Base-by-base conservation (phyloP, 1,284 basidiomycete genomes). In the Ganoderma boninense region DNA sequence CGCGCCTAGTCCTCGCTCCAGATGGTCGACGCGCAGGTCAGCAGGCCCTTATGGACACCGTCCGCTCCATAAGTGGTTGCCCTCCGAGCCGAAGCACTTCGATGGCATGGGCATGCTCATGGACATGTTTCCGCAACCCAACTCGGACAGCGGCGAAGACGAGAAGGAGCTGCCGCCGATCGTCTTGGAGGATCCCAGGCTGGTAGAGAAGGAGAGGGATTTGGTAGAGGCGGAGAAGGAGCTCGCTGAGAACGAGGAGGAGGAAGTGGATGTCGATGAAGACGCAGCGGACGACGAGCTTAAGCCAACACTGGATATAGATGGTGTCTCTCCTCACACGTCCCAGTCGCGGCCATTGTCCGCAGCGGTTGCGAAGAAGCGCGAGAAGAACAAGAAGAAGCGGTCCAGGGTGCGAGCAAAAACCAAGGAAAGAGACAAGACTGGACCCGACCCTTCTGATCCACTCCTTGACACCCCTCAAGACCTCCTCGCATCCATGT, bases 401-500 rank as follows among this genome's bases (percentile, higher is more conserved):
- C 69, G 59, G 32, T 69, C 71, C 7, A 69, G 67, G 64, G 69
- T 67, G 35, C 71, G 73, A 23, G 73, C 71, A 29, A 74, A 72
- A 44, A 69, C 71, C 32, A 72, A 69, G 56, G 73, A 68, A 62
- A 66, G 23, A 26, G n/a, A 40, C 42, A 20, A 23, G 38, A 35
- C 7, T 16, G n/a, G 14, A 40, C 66, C 57, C 18, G 26, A 65
- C 7, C 8, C 57, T 35, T 23, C 66, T 7, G 62, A 54, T 23
- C 65, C 60, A 23, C 26, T 54, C 62, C 68, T 46, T 29, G 65
- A 69, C 57, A 35, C 71, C 7, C 67, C 73, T 3, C 68, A 71
- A 23, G 73, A 72, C 38, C 69, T 74, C 29, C 68, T 74, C 56
- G 69, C 68, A 49, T 71, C 73, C 35, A 74, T 72, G 68, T 69